Evolutionary conservation across 331 rosid species (phyloP).

Genomic region (Spiraea crenata): DNA sequence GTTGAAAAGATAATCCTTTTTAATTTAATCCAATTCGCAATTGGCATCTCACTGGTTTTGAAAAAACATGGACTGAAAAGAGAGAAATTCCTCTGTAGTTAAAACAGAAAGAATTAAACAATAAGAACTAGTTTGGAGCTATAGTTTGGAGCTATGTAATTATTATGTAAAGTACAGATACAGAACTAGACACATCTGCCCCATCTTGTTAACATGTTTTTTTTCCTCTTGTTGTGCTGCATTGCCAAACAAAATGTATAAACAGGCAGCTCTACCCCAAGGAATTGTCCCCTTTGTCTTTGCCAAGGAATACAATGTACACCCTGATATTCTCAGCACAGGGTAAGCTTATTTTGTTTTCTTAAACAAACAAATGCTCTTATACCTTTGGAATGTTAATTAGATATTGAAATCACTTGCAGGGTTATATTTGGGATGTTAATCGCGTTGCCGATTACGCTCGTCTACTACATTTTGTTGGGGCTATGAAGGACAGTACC

Average conservation of each 20-base stretch:
- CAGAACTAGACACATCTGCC: slow-evolving; percentile 29
- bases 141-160: slow-evolving; percentile 11
- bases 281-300: slow-evolving; percentile 94
- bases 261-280: slow-evolving; percentile 95
- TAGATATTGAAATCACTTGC: slow-evolving; percentile 25
- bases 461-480: slow-evolving; percentile 71
- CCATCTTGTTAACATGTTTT: slow-evolving; percentile 30
- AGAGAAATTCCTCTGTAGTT: slow-evolving; percentile 4
- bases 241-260: slow-evolving; percentile 22
- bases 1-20: not conserved
- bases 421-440: slow-evolving; percentile 83
- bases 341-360: slow-evolving; percentile 42
- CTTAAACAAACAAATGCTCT: slow-evolving; percentile 12
- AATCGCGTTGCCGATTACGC: slow-evolving; percentile 77
- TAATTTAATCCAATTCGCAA: not conserved
- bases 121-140: not conserved
- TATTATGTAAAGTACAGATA: not conserved
- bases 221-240: slow-evolving; percentile 22
- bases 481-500: slow-evolving; percentile 45
- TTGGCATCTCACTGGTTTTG: slow-evolving; percentile 15
- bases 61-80: not conserved
- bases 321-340: slow-evolving; percentile 87
- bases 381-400: slow-evolving; percentile 5
- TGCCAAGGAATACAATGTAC: slow-evolving; percentile 84
- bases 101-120: not conserved